phyloP scores from a whole-genome alignment of 225 moss, liverwort and hornwort genomes.

The Anthoceros angustus region DNA sequence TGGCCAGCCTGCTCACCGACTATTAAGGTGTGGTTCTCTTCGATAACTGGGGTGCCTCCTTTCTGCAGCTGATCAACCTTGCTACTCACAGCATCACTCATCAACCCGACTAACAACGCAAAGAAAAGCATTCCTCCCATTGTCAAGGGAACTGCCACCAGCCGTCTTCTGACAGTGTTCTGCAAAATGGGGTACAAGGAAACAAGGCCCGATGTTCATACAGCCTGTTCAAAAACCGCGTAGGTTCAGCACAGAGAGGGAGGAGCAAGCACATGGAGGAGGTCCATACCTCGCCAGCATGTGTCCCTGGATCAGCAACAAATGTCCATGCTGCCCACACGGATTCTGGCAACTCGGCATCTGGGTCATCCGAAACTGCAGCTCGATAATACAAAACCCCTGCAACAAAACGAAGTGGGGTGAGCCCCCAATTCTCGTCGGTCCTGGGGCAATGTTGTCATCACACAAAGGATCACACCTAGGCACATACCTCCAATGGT shows the following conservation, averaged over 20 bases:
- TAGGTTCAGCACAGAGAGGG: not conserved
- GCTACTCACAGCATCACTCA: conserved; percentile 41
- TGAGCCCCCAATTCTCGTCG: not conserved
- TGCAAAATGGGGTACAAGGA: conserved; percentile 3
- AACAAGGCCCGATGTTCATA: not conserved
- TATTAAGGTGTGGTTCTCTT: conserved; percentile 41
- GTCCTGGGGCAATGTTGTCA: not conserved
- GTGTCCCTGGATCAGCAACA: conserved; percentile 34
- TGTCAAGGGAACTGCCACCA: conserved; percentile 40
- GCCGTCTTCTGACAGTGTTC: conserved; percentile 19
- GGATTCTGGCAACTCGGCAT: conserved; percentile 22
- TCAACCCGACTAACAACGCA: conserved; percentile 39
- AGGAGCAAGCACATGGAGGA: not conserved
- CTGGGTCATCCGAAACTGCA: conserved; percentile 22
- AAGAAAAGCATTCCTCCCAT: conserved; percentile 46
- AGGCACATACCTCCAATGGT: conserved; percentile 24
- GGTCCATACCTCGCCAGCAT: conserved; percentile 25
- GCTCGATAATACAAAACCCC: conserved; percentile 26
- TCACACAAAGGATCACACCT: not conserved
- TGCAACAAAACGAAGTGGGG: conserved; percentile 6
- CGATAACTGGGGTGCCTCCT: conserved; percentile 30
- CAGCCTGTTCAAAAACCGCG: not conserved
- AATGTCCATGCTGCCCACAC: conserved; percentile 46
- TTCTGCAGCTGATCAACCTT: conserved; percentile 38
- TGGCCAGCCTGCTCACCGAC: conserved; percentile 17